Conservation (phyloP, 1,139 yeast genomes). For the Geotrichum phurueaensis region DNA sequence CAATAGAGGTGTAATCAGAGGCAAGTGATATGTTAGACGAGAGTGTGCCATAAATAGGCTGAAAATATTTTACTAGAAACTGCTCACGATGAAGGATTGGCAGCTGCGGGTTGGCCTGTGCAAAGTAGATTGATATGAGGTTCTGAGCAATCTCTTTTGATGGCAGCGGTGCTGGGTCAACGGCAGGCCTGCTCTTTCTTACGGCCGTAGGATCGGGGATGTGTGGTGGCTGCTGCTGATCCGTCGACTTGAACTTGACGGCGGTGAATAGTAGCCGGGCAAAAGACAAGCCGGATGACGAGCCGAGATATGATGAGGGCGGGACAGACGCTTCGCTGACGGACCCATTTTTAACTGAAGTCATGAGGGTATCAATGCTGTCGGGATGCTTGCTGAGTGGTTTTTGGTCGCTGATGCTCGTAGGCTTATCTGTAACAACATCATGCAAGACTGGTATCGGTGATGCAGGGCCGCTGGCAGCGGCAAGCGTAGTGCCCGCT, state of each 20-base stretch:
- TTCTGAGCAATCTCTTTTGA: constrained; percentile 64
- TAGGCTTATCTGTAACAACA: background rate
- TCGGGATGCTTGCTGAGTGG: background rate
- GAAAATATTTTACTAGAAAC: constrained; percentile 58
- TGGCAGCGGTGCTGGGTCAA: constrained; percentile 54
- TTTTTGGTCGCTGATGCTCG: background rate
- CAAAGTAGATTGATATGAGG: constrained; percentile 61
- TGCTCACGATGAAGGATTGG: constrained; percentile 79
- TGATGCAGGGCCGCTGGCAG: background rate
- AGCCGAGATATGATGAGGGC: constrained; percentile 45
- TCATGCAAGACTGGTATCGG: background rate
- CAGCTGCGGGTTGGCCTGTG: constrained; percentile 73
- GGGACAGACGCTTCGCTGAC: constrained; percentile 27
- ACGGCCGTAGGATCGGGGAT: background rate
- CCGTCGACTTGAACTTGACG: constrained; percentile 43
- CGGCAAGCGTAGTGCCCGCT: background rate
- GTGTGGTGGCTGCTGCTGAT: background rate
- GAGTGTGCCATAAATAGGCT: constrained; percentile 70
- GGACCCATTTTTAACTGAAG: constrained; percentile 29
- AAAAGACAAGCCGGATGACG: constrained; percentile 61
- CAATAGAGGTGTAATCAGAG: constrained; percentile 52
- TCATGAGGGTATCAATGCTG: constrained; percentile 24
- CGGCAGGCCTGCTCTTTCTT: background rate
- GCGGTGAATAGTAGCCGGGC: constrained; percentile 74
- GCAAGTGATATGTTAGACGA: constrained; percentile 54